phyloP scores from a whole-genome alignment of 345 rosid species.

The Brassica carinata region DNA sequence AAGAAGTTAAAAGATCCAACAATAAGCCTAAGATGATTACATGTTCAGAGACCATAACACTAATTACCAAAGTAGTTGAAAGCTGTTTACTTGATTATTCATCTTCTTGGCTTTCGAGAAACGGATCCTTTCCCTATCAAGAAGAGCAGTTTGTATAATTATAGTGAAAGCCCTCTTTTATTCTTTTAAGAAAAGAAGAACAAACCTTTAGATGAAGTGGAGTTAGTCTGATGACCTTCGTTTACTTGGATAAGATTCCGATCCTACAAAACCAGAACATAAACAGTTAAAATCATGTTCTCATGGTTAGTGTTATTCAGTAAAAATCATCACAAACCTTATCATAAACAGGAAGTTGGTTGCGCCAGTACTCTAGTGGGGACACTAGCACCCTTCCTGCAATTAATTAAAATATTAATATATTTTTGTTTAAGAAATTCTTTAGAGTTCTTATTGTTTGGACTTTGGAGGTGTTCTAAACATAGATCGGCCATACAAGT shows the following conservation, averaged over 20 bases:
- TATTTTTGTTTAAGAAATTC: too few relatives aligned
- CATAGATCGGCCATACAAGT: too few relatives aligned
- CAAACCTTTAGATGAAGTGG: constrained; percentile 26
- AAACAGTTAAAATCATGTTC: neutral
- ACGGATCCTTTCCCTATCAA: constrained; percentile 23
- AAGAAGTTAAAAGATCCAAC: neutral
- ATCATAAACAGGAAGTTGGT: constrained; percentile 77
- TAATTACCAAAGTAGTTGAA: neutral
- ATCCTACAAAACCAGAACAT: constrained; percentile 17
- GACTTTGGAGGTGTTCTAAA: too few relatives aligned
- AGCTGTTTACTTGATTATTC: neutral
- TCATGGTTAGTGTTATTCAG: neutral
- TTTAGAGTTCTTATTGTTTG: too few relatives aligned
- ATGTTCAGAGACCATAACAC: neutral
- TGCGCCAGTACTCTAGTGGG: constrained; percentile 77
- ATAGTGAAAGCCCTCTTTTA: neutral
- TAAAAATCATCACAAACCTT: constrained; percentile 12
- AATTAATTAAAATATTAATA: too few relatives aligned
- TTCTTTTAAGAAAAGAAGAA: constrained; percentile 12
- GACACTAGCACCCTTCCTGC: constrained; percentile 83
- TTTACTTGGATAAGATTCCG: constrained; percentile 25
- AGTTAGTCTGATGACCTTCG: neutral
- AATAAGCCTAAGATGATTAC: neutral
- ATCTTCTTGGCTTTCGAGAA: constrained; percentile 19
- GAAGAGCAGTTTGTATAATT: neutral